Conservation (phyloP, 2,329 filamentous ascomycete genomes). For the Monilinia fructigena region DNA sequence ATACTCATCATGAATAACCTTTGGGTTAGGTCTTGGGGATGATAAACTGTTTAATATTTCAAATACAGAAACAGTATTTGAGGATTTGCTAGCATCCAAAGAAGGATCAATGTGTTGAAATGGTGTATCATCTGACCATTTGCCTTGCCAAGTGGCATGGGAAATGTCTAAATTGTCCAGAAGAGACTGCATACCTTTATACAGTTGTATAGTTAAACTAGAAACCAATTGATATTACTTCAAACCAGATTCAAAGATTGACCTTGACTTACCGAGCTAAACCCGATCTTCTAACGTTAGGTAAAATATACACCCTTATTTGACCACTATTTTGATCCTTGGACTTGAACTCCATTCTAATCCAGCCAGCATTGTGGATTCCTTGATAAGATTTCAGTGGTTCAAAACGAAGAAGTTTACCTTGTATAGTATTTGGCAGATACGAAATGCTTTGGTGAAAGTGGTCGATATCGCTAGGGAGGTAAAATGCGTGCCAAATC, state of each 20-base stretch:
- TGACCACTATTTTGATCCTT: constrained; percentile 33
- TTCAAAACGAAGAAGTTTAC: constrained; percentile 26
- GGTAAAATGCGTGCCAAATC: constrained; percentile 31
- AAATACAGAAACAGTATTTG: constrained; percentile 56
- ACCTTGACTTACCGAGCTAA: constrained; percentile 42
- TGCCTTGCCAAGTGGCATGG: constrained; percentile 53
- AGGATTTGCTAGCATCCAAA: constrained; percentile 24
- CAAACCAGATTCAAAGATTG: not conserved
- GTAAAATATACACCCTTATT: constrained; percentile 60
- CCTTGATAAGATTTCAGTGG: constrained; percentile 26
- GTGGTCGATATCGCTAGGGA: constrained; percentile 26
- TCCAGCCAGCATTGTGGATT: constrained; percentile 35
- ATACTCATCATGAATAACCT: constrained; percentile 50
- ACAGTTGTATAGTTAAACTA: constrained; percentile 47
- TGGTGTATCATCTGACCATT: constrained; percentile 28
- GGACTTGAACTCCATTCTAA: constrained; percentile 37
- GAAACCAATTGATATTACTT: not conserved
- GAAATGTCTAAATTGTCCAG: constrained; percentile 58
- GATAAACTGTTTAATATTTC: constrained; percentile 72
- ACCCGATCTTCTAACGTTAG: constrained; percentile 57
- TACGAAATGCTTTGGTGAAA: constrained; percentile 16
- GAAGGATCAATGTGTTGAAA: constrained; percentile 45
- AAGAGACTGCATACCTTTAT: constrained; percentile 49
- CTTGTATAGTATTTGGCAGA: constrained; percentile 30
- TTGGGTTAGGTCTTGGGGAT: constrained; percentile 60